Evolutionary conservation across 129 eudicot species (phyloP).

Genomic region (Lactuca saligna): DNA sequence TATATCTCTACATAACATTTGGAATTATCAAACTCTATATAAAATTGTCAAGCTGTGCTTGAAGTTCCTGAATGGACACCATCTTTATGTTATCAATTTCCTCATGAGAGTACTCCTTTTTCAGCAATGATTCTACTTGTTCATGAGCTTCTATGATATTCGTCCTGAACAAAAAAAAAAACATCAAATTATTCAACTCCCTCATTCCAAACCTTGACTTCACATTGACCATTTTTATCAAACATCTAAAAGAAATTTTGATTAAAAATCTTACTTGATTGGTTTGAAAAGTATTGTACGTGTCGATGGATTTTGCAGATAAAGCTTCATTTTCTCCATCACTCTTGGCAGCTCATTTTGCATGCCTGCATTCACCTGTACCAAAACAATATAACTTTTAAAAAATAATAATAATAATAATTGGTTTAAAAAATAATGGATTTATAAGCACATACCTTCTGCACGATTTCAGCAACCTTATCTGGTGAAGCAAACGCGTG

Average conservation of each 20-base stretch:
- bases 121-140: slow-evolving; percentile 64
- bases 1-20: neutral
- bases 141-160: slow-evolving; percentile 89
- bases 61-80: slow-evolving; percentile 68
- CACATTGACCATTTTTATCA: neutral
- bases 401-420: neutral
- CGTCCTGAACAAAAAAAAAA: slow-evolving; percentile 47
- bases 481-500: slow-evolving; percentile 98
- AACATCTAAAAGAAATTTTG: neutral
- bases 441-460: slow-evolving; percentile 55
- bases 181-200: neutral
- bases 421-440: neutral
- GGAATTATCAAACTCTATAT: slow-evolving; percentile 24
- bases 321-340: slow-evolving; percentile 84
- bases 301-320: slow-evolving; percentile 86
- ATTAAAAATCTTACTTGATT: slow-evolving; percentile 61
- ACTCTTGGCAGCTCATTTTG: slow-evolving; percentile 82
- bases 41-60: slow-evolving; percentile 74
- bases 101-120: slow-evolving; percentile 66
- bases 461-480: slow-evolving; percentile 82
- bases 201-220: neutral
- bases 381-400: neutral
- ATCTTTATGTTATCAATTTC: slow-evolving; percentile 59
- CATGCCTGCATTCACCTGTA: slow-evolving; percentile 71
- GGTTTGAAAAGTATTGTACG: slow-evolving; percentile 96